Percentiles rank a stretch among this genome's conserved stretches.
phyloP scores from a whole-genome alignment of 2,329 filamentous ascomycete genomes.

The Onygenales sp. region DNA sequence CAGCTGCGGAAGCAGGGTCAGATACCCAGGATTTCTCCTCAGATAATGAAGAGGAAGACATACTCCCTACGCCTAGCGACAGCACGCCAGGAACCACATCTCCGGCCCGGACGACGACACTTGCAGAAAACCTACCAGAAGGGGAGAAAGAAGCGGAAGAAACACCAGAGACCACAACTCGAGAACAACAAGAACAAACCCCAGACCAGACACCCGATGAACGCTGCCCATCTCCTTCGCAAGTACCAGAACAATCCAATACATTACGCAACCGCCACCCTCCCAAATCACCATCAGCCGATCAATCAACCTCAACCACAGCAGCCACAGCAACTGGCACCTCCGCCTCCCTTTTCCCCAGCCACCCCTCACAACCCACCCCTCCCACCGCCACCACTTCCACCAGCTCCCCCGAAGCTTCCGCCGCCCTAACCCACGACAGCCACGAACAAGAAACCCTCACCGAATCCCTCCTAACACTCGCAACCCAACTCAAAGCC shows the following conservation, averaged over 20 bases:
- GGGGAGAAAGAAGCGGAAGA: constrained; percentile 3
- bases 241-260: constrained; percentile 6
- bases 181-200: constrained; percentile 6
- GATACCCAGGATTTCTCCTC: constrained; percentile 11
- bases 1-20: constrained; percentile 14
- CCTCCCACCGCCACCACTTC: constrained; percentile 11
- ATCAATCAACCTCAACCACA: constrained; percentile 6
- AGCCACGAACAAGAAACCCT: constrained; percentile 74
- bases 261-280: constrained; percentile 20
- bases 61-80: constrained; percentile 20
- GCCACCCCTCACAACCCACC: constrained; percentile 41
- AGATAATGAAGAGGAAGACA: constrained; percentile 15
- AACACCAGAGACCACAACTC: neutral
- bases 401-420: constrained; percentile 45
- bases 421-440: constrained; percentile 61
- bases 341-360: constrained; percentile 24
- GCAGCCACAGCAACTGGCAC: constrained; percentile 13
- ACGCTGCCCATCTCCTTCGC: neutral
- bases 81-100: constrained; percentile 6
- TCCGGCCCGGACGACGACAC: constrained; percentile 1
- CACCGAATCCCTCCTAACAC: constrained; percentile 68
- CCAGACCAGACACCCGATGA: neutral
- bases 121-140: neutral
- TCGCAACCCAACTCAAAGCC: constrained; percentile 68
- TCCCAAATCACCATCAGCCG: constrained; percentile 15